Evolutionary conservation across 2,329 filamentous ascomycete species (phyloP), one percentile per base, ranked within the genome.

Genomic region (Onygena corvina): DNA sequence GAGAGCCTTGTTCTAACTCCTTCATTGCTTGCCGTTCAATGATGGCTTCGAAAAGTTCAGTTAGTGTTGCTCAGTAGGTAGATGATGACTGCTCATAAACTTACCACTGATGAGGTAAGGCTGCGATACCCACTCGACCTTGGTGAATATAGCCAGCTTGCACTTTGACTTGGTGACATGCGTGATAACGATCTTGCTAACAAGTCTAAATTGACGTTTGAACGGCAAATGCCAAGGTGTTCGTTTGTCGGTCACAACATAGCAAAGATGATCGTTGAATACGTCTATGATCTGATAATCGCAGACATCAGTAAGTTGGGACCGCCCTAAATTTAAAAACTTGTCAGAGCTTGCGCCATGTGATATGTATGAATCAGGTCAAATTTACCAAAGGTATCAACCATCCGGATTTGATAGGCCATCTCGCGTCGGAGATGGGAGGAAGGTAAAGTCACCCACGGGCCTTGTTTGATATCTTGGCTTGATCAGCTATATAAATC

Each of bases 111-210:
- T 63, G 25, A 73, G 60, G 45, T 62, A 71, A 8, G 81, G 81
- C 48, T 77, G 71, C 56, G 80, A 83, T 21, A 79, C 75, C 92
- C 92, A 96, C 57, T 87, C 84, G n/a, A 94, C 79, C 59, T 83
- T 84, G 48, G 82, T 85, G 67, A 86, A 94, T 36, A 96, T 79
- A 21, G 88, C 84, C 49, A 98, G 77, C 68, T 92, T 95, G 66
- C 87, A 94, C 64, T 84, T 88, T 9, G 86, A 88, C 68, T 96
- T 96, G 47, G 87, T 81, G 52, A 90, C 76, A 61, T 96, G 87
- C 2, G 92, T 95, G 54, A 98, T 92, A 55, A 95, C 87, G 54
- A 94, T 81, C 67, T 94, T 95, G 56, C 80, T 90, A 50, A 93
- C 79, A 18, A 95, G 72, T 58, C 83, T 82, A 67, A 96, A 94